Base-by-base conservation (phyloP, 139 green algal genomes). In the Coccomyxa sp. region DNA sequence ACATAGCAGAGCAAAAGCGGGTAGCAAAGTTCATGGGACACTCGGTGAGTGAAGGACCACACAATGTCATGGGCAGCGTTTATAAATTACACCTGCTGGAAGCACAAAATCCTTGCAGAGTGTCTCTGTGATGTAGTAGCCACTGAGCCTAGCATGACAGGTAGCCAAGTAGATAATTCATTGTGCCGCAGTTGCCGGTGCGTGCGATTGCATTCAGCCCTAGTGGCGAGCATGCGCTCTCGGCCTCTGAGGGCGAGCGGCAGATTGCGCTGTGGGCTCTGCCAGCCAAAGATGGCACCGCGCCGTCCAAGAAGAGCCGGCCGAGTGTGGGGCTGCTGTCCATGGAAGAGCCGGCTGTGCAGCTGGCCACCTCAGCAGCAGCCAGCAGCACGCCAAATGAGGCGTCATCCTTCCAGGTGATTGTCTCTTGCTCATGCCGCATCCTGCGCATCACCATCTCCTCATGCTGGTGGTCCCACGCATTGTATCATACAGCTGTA, bases 11-110 rank as follows among this genome's bases (percentile, higher is more conserved):
- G 9, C 77, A 91, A 59, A 84, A 90, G 75, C 86, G 91, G 51
- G 31, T 86, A 0, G 80, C 77, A 23, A 94, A 94, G 84, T 92
- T 91, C 80, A 89, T 91, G 0, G 92, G 91, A 18, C 92, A 96
- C 82, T 80, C 90, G 80, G 91, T 95, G 83, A 85, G 89, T 0
- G 38, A 51, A 11, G 38, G 3, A 51, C 38, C 38, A 51, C 38
- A 51, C 38, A 51, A 51, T 51, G 38, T 60, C 13, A 83, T 77
- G 31, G 17, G 10, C 7, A 67, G 14, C 81, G 14, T 0, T 13
- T 60, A 75, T 83, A 77, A 63, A 83, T 25, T 38, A 45, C 27
- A 32, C 30, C 15, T n/a, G 30, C 30, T 31, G 21, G 23, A 63
- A 3, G 38, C 38, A 3, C 38, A 51, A 3, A 51, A 51, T 51